phyloP scores from a whole-genome alignment of 2,329 filamentous ascomycete genomes.

The Capronia epimyces region DNA sequence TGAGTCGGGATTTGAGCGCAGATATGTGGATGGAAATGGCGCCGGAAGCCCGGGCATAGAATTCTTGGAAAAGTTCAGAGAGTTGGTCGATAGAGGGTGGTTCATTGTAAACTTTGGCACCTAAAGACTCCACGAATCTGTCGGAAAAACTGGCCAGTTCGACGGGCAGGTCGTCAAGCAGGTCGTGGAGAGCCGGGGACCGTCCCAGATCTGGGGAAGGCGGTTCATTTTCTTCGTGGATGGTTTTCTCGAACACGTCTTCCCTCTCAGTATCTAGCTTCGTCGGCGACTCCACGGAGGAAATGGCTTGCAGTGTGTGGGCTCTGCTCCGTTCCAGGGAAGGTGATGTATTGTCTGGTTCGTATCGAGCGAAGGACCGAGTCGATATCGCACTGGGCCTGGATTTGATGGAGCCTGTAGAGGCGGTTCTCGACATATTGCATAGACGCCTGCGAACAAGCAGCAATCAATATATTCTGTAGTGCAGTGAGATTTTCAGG shows the following conservation, averaged over 20 bases:
- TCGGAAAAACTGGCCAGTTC: conserved; percentile 88
- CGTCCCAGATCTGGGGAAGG: conserved; percentile 32
- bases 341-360: conserved; percentile 28
- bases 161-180: conserved; percentile 85
- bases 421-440: conserved; percentile 33
- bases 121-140: conserved; percentile 85
- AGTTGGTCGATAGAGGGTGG: conserved; percentile 79
- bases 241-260: conserved; percentile 44
- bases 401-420: conserved; percentile 28
- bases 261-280: conserved; percentile 27
- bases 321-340: conserved; percentile 28
- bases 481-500: background rate
- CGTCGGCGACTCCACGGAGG: conserved; percentile 24
- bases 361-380: conserved; percentile 38
- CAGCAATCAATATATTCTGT: background rate
- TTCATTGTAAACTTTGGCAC: conserved; percentile 75
- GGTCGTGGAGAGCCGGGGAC: conserved; percentile 49
- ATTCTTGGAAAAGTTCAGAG: conserved; percentile 86
- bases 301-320: conserved; percentile 22
- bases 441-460: conserved; percentile 52
- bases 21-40: conserved; percentile 85
- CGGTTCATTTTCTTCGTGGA: conserved; percentile 30
- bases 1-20: conserved; percentile 67
- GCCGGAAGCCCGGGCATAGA: conserved; percentile 73
- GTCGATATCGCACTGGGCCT: conserved; percentile 33